Evolutionary conservation across 2,329 filamentous ascomycete genomes (phyloP), one percentile per base, ranked within the genome.

Genomic region (Xylaria sp.): DNA sequence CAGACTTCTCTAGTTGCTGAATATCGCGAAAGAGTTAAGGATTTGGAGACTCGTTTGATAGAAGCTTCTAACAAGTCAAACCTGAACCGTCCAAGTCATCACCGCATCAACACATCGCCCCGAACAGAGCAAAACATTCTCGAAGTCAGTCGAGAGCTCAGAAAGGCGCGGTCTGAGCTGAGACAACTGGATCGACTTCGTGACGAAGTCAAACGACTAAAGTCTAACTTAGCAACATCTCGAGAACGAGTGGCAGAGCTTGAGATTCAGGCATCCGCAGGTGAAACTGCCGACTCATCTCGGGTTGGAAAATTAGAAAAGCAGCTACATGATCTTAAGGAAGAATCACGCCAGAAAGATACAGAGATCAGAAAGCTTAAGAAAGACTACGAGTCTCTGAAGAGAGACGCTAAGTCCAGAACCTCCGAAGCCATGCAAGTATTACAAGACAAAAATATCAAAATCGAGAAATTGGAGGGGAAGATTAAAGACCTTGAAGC

Each of bases 1-100:
- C 87, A 90, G 74, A 89, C 86, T 1, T 82, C 84, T 1, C 79
- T 89, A 13, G 85, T 85, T 15, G 77, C 83, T 0, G 84, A 89
- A 69, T 90, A 90, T 76, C 84, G 85, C 68, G 81, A 82, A 31
- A 86, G 86, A 61, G 86, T 90, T 9, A 84, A 87, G 66, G 86
- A 89, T 68, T 80, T 90, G 61, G 86, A 89, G 65, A 77, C 78
- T 3, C 77, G 84, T 70, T 78, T 85, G 17, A 84, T 81, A 65
- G 81, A 82, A 65, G 75, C 71, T 42, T 80, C 78, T 9, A 77
- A 77, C 27, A 79, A 80, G 36, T 77, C 79, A 1, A 76, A 75
- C 20, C 71, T 69, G 13, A 76, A 66, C 36, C 63, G 75, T 42
- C 71, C 73, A 11, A 76, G 76, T 15, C 78, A 76, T 25, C 79